Percentiles rank a stretch among this genome's conserved stretches.
Evolutionary conservation across 1,284 basidiomycete genomes (phyloP).

Genomic region (Pseudozyma sp.): DNA sequence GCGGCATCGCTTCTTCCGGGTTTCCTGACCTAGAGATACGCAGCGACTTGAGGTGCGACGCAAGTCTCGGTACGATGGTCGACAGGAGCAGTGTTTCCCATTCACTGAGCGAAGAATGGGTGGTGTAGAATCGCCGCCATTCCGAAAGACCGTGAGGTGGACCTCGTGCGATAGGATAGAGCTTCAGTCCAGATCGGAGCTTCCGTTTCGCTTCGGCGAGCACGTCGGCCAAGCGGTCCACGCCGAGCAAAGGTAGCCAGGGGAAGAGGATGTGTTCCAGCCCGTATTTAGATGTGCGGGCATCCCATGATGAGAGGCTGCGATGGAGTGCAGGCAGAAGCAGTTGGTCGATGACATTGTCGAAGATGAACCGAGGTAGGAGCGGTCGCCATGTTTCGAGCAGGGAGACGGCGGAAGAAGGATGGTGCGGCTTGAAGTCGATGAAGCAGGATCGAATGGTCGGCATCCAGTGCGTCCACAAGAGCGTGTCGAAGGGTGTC

Average conservation of each 20-base stretch:
- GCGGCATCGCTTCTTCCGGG: constrained; percentile 79
- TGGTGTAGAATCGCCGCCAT: constrained; percentile 48
- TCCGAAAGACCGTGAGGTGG: constrained; percentile 31
- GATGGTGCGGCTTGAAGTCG: constrained; percentile 83
- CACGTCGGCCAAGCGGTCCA: constrained; percentile 79
- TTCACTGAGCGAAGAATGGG: constrained; percentile 70
- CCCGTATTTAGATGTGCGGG: constrained; percentile 33
- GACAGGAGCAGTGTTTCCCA: constrained; percentile 93
- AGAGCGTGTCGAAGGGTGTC: constrained; percentile 92
- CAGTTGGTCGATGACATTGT: constrained; percentile 95
- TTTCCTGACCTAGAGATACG: constrained; percentile 87
- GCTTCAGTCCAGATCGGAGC: constrained; percentile 80
- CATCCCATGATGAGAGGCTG: constrained; percentile 80
- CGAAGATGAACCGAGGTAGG: constrained; percentile 87
- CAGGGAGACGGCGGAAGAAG: constrained; percentile 81
- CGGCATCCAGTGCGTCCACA: constrained; percentile 96
- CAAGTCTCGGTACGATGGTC: constrained; percentile 89
- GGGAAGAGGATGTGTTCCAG: constrained; percentile 90
- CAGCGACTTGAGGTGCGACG: constrained; percentile 82
- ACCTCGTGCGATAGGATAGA: constrained; percentile 73
- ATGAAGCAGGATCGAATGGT: constrained; percentile 83
- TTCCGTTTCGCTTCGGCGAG: constrained; percentile 87
- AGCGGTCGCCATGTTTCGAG: constrained; percentile 89
- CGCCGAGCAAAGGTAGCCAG: constrained; percentile 85
- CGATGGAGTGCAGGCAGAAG: constrained; percentile 89